Evolutionary conservation across 768 basidiomycete genomes (phyloP), one percentile per base, ranked within the genome.

Genomic region (Suillus plorans): DNA sequence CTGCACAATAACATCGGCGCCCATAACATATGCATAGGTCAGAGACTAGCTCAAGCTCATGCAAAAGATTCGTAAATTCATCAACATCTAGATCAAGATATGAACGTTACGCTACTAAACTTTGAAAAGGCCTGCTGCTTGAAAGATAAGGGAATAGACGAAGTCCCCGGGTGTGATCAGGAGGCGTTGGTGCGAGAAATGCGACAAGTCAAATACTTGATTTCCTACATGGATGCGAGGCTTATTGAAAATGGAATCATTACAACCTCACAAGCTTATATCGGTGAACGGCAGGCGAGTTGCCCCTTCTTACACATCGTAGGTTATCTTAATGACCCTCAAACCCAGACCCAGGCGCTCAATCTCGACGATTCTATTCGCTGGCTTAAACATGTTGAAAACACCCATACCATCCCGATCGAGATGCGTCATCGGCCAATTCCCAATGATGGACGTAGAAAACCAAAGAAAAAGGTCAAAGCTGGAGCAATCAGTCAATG

Each of bases 1-100:
- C 44, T 69, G 36, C 73, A 74, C 60, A 67, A 71, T 58, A 62
- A 64, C 47, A 58, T 68, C 34, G 44, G 57, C 34, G 52, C 65
- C 5, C 36, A 63, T 4, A 64, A 74, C 55, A 72, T 73, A 20
- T 47, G 73, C 37, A 64, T 74, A 50, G 68, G 73, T 71, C 39
- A 41, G 62, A 13, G 22, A 37, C 10, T 13, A n/a, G 12, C 58
- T 20, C 39, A 59, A 4, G 25, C 5, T 59, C 18, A 44, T 42
- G 44, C 25, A 3, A 41, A 25, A 60, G 7, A 60, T 62, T 14
- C 9, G 22, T 7, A 28, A 57, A 36, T 50, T 59, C 4, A 39
- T 55, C 18, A 36, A 60, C 56, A 39, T 16, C 28, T 18, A 55
- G 49, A 31, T 41, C 44, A 59, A 59, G 58, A 59, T 42, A 59